These are phyloP conservation scores for Smittium culicis DNA, from an alignment of 371 early-diverging fungal species.

Conservation along the genomic window DNA sequence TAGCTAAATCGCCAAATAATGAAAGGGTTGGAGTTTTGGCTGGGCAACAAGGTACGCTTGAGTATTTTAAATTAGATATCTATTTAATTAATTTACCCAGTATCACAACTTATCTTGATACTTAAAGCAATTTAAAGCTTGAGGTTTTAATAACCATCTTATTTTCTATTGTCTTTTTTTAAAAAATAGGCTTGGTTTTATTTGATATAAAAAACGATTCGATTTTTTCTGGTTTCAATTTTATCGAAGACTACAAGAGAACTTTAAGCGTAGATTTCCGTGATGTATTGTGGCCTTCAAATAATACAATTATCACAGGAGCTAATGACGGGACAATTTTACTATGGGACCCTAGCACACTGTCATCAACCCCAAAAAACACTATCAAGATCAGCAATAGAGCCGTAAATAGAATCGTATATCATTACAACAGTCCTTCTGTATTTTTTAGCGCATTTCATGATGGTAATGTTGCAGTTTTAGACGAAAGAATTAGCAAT, in stretches of 20 bases:
- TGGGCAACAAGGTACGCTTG: neutral
- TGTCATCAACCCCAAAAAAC: conserved; percentile 3
- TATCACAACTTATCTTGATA: no score
- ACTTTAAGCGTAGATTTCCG: conserved; percentile 18
- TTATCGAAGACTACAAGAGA: neutral
- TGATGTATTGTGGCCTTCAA: conserved; percentile 29
- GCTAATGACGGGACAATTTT: conserved; percentile 24
- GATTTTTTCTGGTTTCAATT: neutral
- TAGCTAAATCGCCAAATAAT: neutral
- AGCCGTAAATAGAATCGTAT: conserved; percentile 22
- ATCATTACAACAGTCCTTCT: conserved; percentile 23
- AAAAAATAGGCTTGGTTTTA: neutral
- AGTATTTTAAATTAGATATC: neutral
- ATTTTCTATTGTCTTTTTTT: neutral
- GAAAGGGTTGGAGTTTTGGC: neutral
- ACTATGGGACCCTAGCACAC: conserved; percentile 24
- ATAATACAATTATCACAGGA: conserved; percentile 22
- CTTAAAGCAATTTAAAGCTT: neutral
- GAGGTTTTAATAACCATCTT: no score
- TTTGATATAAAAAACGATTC: neutral
- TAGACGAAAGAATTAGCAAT: conserved; percentile 20
- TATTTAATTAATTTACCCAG: neutral
- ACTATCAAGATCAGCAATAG: conserved; percentile 17
- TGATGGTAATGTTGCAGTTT: conserved; percentile 21
- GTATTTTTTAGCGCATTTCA: conserved; percentile 24